Conservation (phyloP, 768 basidiomycete genomes). For the Leccinum longicurvipes region DNA sequence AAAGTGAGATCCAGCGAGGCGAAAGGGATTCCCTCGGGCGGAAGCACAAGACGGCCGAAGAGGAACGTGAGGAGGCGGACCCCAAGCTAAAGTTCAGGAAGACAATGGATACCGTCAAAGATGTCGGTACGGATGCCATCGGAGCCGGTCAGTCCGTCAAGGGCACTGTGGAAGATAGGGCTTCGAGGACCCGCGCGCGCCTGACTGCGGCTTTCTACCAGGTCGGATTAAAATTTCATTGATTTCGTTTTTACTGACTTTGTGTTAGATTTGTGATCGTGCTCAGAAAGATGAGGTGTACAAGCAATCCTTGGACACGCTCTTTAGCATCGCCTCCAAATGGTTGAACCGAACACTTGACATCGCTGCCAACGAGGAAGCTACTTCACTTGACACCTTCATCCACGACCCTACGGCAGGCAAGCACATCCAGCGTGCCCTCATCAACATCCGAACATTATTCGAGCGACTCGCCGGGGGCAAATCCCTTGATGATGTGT, state of each 20-base stretch:
- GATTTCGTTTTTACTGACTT: not conserved
- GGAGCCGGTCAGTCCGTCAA: slow-evolving; percentile 47
- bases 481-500: slow-evolving; percentile 49
- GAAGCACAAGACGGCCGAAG: slow-evolving; percentile 45
- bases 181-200: slow-evolving; percentile 39
- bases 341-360: slow-evolving; percentile 54
- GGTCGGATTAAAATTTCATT: slow-evolving; percentile 30
- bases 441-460: slow-evolving; percentile 38
- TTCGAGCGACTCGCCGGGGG: slow-evolving; percentile 51
- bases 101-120: slow-evolving; percentile 64
- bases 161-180: slow-evolving; percentile 41
- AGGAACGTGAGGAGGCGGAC: slow-evolving; percentile 41
- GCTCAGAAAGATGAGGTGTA: slow-evolving; percentile 62
- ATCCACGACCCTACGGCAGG: slow-evolving; percentile 62
- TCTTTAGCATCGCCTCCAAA: slow-evolving; percentile 55
- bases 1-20: slow-evolving; percentile 57
- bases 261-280: slow-evolving; percentile 54
- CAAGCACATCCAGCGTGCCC: slow-evolving; percentile 54
- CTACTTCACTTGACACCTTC: slow-evolving; percentile 50
- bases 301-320: slow-evolving; percentile 50
- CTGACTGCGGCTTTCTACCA: slow-evolving; percentile 52
- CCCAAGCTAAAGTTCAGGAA: slow-evolving; percentile 57
- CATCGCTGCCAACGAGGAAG: slow-evolving; percentile 41
- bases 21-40: slow-evolving; percentile 57
- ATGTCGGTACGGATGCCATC: slow-evolving; percentile 53